Base-by-base conservation (phyloP, 805 yeast species). In the Ogataea trehalophila region DNA sequence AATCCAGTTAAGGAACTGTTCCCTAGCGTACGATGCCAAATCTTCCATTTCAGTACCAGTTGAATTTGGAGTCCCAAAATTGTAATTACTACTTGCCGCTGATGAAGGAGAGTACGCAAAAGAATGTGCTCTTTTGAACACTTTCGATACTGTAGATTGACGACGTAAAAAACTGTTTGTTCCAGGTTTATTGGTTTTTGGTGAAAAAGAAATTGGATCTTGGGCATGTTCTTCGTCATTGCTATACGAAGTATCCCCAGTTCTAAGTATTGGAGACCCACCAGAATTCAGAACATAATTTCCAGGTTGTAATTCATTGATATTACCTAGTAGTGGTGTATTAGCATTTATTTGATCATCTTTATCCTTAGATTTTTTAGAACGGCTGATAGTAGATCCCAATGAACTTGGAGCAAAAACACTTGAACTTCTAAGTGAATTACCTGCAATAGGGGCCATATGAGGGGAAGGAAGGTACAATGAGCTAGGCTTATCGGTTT, bases 1-100 rank as follows among this genome's bases (percentile, higher is more conserved):
- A 5, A 88, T 72, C 95, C 95, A 88, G 2, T 56, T 61, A n/a
- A 74, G 52, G 53, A 88, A 89, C 44, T 75, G 76, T 4, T 61
- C 52, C 39, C 70, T 72, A 13, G 71, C 75, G n/a, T 68, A 66
- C 23, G 58, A 63, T 11, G 67, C 59, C 37, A 63, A 49, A 43
- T 65, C 65, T 11, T 65, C 69, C 41, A 65, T 33, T 39, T 65
- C 69, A 1, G 63, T 60, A 4, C 43, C 43, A 14, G 48, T 13
- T 11, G 41, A 26, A n/a, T 13, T 15, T 13, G 18, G 23, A 23
- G 26, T 11, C 2, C 22, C n/a, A 37, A 18, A 39, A 49, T 35
- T 22, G 14, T 23, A n/a, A 22, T 39, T 34, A 5, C 34, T 6
- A 3, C 31, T 40, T 17, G 26, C 16, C 4, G 42, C 41, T 1